Base-by-base conservation (phyloP, 2,329 filamentous ascomycete species). In the Ascochyta rabiei region DNA sequence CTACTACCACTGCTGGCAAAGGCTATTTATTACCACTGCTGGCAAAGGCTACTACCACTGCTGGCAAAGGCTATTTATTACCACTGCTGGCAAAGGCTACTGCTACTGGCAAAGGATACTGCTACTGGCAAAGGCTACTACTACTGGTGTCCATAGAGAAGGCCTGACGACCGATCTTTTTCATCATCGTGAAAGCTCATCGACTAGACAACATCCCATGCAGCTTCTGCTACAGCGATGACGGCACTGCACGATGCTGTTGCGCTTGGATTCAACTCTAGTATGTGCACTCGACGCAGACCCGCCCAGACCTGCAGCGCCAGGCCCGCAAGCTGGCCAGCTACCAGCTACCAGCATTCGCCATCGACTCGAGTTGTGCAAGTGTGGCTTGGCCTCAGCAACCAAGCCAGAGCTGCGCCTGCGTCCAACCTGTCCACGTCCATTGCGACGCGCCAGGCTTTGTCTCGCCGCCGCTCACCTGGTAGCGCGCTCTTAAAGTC, bases 401-500 rank as follows among this genome's bases (percentile, higher is more conserved):
- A 30, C 13, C 28, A 10, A 30, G 12, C 28, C 28, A 30, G 12
- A 4, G 28, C 12, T 30, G 28, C 28, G 12, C 28, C 21, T 34
- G 37, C 38, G 12, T 12, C 28, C 28, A 30, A 6, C 12, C 49
- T 38, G 45, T 34, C 40, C 52, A 54, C 51, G 44, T 53, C 28
- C 39, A 28, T 16, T 21, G 10, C 6, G 5, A 21, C 45, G 40
- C 52, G 16, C 35, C 52, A 24, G 12, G 24, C 40, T 16, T 33
- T 34, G 39, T 48, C 51, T 39, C 39, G 34, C 16, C 45, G 35
- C 34, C 45, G 52, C 41, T 24, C 40, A 34, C 35, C 28, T 13
- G 41, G 21, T 43, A 42, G 41, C 39, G 21, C 41, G 40, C 41
- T 50, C 52, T 50, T 50, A 50, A 50, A 49, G 37, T 59, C 43